Conservation (phyloP, 768 basidiomycete species). For the Hemileccinum impolitum region DNA sequence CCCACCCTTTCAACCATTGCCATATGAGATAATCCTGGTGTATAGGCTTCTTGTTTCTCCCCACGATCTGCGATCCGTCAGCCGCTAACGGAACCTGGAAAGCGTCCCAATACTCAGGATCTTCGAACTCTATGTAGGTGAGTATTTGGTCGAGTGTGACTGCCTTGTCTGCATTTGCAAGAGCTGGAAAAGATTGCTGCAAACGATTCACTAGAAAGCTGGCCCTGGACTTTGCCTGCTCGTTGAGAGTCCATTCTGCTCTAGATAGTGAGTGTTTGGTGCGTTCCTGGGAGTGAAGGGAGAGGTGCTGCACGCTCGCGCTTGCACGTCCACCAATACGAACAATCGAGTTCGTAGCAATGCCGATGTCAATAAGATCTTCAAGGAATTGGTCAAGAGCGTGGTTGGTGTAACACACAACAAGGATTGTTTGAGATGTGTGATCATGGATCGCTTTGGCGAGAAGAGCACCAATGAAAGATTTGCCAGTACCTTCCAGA, state of each 20-base stretch:
- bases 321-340: conserved; percentile 59
- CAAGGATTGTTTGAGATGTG: conserved; percentile 51
- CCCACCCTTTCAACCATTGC: conserved; percentile 44
- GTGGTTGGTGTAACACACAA: conserved; percentile 74
- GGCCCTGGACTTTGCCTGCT: conserved; percentile 33
- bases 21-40: conserved; percentile 40
- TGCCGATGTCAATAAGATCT: conserved; percentile 58
- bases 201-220: conserved; percentile 21
- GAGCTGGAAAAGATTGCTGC: conserved; percentile 29
- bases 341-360: conserved; percentile 46
- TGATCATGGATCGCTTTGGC: conserved; percentile 56
- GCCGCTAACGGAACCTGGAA: conserved; percentile 40
- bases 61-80: conserved; percentile 46
- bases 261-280: conserved; percentile 20
- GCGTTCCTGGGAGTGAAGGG: conserved; percentile 40
- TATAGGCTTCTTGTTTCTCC: conserved; percentile 37
- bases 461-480: conserved; percentile 65
- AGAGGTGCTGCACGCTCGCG: conserved; percentile 42
- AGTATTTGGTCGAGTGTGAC: conserved; percentile 35
- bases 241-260: conserved; percentile 41
- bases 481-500: conserved; percentile 64
- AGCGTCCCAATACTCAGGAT: conserved; percentile 42
- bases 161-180: conserved; percentile 12
- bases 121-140: conserved; percentile 50
- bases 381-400: conserved; percentile 70